Conservation (phyloP, 2,329 filamentous ascomycete species). For the Daldinia sp. region DNA sequence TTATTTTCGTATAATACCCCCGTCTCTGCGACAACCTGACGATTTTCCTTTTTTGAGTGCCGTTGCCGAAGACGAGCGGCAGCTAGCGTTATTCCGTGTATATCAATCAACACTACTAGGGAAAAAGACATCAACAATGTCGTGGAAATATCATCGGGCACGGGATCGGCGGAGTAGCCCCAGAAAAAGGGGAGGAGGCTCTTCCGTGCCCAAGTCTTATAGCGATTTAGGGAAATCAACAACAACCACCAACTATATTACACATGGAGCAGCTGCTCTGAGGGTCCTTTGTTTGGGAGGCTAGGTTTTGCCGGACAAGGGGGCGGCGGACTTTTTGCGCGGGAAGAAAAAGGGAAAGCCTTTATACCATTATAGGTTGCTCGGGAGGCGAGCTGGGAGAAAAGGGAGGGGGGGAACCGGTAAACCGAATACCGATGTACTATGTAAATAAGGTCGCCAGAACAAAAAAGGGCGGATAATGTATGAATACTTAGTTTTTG, state of each 20-base stretch:
- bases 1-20: slow-evolving; percentile 38
- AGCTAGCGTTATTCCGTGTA: slow-evolving; percentile 29
- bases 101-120: slow-evolving; percentile 23
- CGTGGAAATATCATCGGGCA: slow-evolving; percentile 16
- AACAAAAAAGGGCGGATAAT: slow-evolving; percentile 33
- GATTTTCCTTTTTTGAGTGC: slow-evolving; percentile 34
- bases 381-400: slow-evolving; percentile 16
- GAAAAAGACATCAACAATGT: slow-evolving; percentile 18
- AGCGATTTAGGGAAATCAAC: slow-evolving; percentile 3
- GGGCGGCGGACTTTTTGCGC: neutral
- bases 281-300: slow-evolving; percentile 27
- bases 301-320: slow-evolving; percentile 11
- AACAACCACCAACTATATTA: slow-evolving; percentile 9
- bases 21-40: slow-evolving; percentile 36
- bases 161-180: slow-evolving; percentile 13
- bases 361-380: slow-evolving; percentile 22
- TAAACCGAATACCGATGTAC: slow-evolving; percentile 38
- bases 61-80: slow-evolving; percentile 20
- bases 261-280: slow-evolving; percentile 22
- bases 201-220: neutral
- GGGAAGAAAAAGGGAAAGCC: slow-evolving; percentile 7
- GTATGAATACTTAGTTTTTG: slow-evolving; percentile 43
- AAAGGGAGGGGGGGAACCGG: neutral
- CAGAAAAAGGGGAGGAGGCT: slow-evolving; percentile 1
- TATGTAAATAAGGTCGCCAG: slow-evolving; percentile 43